Evolutionary conservation across 495 filamentous ascomycete species (phyloP), one percentile per base, ranked within the genome.

Genomic region (Staphylotrichum longicolle): DNA sequence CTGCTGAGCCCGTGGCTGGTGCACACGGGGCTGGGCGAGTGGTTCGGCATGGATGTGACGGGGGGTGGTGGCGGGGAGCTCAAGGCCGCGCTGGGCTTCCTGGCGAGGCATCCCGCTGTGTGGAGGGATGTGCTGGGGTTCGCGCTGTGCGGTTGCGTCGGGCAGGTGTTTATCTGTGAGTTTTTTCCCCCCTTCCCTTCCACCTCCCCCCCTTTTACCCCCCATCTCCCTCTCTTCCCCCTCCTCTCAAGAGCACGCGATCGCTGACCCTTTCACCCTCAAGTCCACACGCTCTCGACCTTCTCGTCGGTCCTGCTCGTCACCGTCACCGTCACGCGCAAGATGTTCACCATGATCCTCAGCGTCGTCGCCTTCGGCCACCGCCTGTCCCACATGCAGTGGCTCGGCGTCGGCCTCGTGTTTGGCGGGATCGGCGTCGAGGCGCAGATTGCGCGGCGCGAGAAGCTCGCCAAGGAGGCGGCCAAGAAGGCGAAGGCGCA

Each of bases 331-430:
- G 94, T 98, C 10, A 98, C 94, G 48, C 82, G 94, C 64, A 98
- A 98, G 78, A 98, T 98, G 95, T 82, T 97, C 70, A 97, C 92
- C 61, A 98, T 98, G 94, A 89, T 98, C 62, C 81, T 98, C 47
- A 93, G 89, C 62, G 94, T 98, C 33, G 79, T 98, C 55, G 91
- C 89, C 79, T 98, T 97, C 74, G 94, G 95, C 35, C 95, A 98
- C 72, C 83, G 82, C 54, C 79, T 98, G 55, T 88, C 83, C 27
- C 74, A 78, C 41, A 95, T 93, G 79, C 94, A 98, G 77, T 76
- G 91, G 89, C 78, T 96, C 34, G 94, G 94, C 55, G 91, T 98
- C 45, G 86, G 82, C 0, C 81, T 98, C 60, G 94, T 98, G 4
- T 98, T 98, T 77, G 91, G 93, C 37, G 94, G 94, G 41, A 89